A percentile compares a stretch with the other conserved stretches of the same genome.
phyloP scores from a whole-genome alignment of 108 stramenopile species.

The Chaetoceros muelleri region DNA sequence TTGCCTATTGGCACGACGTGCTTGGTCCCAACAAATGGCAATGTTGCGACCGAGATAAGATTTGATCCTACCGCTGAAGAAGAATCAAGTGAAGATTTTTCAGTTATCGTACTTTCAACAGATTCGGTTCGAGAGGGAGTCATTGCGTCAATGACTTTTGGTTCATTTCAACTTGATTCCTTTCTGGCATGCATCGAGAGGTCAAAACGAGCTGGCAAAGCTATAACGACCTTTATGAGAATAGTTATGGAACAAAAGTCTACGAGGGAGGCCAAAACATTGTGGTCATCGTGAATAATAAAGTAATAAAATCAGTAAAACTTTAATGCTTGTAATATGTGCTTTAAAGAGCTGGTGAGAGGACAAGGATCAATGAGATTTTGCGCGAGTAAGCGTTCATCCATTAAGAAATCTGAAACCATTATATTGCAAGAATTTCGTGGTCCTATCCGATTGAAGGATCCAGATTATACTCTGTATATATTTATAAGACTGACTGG shows the following conservation, averaged over 20 bases:
- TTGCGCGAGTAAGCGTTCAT: conserved; percentile 45
- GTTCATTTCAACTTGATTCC: conserved; percentile 13
- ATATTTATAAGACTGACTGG: conserved; percentile 54
- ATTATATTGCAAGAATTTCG: conserved; percentile 45
- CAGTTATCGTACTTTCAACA: conserved; percentile 36
- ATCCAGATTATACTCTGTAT: conserved; percentile 66
- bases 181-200: conserved; percentile 31
- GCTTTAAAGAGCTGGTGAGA: too few species aligned
- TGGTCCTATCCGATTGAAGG: conserved; percentile 47
- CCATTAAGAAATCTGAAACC: conserved; percentile 38
- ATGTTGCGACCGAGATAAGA: conserved; percentile 9
- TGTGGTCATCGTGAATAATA: conserved; percentile 24
- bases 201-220: conserved; percentile 37
- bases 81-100: conserved; percentile 26
- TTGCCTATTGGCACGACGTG: conserved; percentile 75
- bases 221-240: conserved; percentile 70
- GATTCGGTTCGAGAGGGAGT: conserved; percentile 22
- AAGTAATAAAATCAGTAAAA: not conserved
- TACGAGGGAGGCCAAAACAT: conserved; percentile 42
- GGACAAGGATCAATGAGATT: conserved; percentile 44
- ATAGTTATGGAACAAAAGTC: conserved; percentile 68
- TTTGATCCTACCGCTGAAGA: conserved; percentile 34
- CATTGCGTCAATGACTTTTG: conserved; percentile 19
- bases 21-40: conserved; percentile 15
- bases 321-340: too few species aligned